Conservation (phyloP, 1,284 basidiomycete species). For the Ceraceosorus guamensis region DNA sequence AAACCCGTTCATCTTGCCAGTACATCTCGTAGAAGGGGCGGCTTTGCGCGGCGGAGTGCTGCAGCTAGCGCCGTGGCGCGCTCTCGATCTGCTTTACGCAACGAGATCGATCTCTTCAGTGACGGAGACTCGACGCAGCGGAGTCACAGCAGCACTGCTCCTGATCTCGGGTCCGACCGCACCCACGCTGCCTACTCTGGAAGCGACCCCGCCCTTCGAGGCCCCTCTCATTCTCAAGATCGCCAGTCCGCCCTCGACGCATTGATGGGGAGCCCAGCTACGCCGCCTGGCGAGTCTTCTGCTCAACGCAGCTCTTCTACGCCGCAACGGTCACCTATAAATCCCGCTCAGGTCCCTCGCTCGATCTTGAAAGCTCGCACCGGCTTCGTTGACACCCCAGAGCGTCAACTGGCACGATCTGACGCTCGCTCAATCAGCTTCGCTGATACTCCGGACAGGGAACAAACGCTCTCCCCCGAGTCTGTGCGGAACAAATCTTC, state of each 20-base stretch:
- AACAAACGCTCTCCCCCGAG: neutral
- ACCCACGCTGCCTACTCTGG: constrained; percentile 1
- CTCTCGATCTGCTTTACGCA: neutral
- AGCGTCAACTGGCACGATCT: neutral
- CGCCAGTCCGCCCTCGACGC: neutral
- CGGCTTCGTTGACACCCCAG: neutral
- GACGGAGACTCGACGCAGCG: neutral
- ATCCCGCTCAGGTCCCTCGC: no score
- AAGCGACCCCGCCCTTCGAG: neutral
- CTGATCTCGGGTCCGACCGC: neutral
- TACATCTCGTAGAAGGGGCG: no score
- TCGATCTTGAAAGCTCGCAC: constrained; percentile 23
- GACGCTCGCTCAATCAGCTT: constrained; percentile 25
- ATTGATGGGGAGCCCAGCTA: constrained; percentile 1
- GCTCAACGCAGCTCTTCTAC: neutral
- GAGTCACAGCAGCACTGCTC: neutral
- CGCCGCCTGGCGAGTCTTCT: neutral
- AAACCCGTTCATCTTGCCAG: no score
- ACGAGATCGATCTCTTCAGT: constrained; percentile 2
- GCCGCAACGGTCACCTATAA: neutral
- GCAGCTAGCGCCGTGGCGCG: neutral
- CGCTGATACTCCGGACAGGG: constrained; percentile 8
- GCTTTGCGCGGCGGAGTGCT: no score
- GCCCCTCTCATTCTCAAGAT: neutral
- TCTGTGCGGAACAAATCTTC: no score